Evolutionary conservation across 1,284 basidiomycete genomes (phyloP).

Genomic region (Ustilago trichophora): DNA sequence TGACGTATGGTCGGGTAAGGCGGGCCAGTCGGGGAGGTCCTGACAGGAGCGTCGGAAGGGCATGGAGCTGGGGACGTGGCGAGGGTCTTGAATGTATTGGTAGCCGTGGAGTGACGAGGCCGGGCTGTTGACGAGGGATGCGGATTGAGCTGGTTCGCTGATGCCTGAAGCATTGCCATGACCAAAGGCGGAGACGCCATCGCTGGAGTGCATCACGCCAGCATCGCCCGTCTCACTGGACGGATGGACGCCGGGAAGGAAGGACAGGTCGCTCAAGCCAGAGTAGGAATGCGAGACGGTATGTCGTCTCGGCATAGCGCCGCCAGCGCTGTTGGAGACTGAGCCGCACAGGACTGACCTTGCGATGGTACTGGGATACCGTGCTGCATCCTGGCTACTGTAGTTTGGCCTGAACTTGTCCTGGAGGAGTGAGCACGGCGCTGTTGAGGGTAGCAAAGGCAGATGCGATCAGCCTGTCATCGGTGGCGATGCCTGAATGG

Average conservation of each 20-base stretch:
- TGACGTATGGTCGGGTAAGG: constrained; percentile 2
- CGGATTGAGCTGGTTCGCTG: constrained; percentile 21
- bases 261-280: constrained; percentile 24
- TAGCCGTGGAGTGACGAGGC: constrained; percentile 42
- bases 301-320: constrained; percentile 32
- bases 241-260: constrained; percentile 14
- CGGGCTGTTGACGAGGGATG: constrained; percentile 43
- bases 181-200: constrained; percentile 16
- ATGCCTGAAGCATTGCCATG: constrained; percentile 6
- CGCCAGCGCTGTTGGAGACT: neutral
- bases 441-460: constrained; percentile 48
- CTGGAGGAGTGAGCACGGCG: constrained; percentile 28
- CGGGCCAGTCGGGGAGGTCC: constrained; percentile 36
- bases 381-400: constrained; percentile 8
- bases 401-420: constrained; percentile 18
- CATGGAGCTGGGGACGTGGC: constrained; percentile 25
- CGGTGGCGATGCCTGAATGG: constrained; percentile 10
- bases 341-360: constrained; percentile 1
- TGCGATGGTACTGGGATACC: constrained; percentile 19
- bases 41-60: constrained; percentile 29
- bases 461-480: constrained; percentile 38
- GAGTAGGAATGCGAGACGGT: constrained; percentile 39
- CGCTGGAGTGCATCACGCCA: constrained; percentile 14
- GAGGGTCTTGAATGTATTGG: constrained; percentile 25
- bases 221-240: constrained; percentile 12